phyloP scores from a whole-genome alignment of 2,329 filamentous ascomycete genomes.

The Neospermospora avenae region DNA sequence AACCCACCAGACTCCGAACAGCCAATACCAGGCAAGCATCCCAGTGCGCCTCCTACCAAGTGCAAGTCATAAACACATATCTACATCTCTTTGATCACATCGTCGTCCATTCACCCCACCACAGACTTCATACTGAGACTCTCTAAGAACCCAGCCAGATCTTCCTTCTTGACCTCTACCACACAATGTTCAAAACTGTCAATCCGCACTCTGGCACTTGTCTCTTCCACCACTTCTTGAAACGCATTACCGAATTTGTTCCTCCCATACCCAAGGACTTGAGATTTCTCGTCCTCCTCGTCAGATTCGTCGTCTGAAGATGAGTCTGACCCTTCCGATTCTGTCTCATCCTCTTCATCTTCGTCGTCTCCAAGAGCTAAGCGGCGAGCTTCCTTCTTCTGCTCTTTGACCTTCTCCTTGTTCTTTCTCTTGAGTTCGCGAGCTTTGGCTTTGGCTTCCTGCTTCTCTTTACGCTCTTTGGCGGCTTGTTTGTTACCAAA shows the following conservation, averaged over 20 bases:
- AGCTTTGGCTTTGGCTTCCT: slow-evolving; percentile 59
- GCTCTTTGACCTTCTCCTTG: slow-evolving; percentile 57
- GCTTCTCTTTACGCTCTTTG: slow-evolving; percentile 60
- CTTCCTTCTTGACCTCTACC: slow-evolving; percentile 96
- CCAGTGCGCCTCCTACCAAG: background rate
- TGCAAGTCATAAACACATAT: slow-evolving; percentile 25
- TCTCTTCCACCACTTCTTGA: slow-evolving; percentile 90
- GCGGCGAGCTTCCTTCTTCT: slow-evolving; percentile 57
- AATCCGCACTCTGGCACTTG: slow-evolving; percentile 82
- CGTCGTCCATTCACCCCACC: slow-evolving; percentile 47
- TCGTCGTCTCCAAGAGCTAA: slow-evolving; percentile 46
- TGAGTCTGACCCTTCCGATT: slow-evolving; percentile 49
- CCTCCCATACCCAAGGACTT: slow-evolving; percentile 65
- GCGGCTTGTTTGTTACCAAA: slow-evolving; percentile 65
- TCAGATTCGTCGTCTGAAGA: slow-evolving; percentile 45
- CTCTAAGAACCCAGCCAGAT: slow-evolving; percentile 86
- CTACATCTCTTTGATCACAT: slow-evolving; percentile 14
- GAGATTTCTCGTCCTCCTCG: slow-evolving; percentile 51
- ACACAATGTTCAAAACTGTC: slow-evolving; percentile 98
- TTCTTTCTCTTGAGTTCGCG: slow-evolving; percentile 56
- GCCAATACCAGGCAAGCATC: background rate
- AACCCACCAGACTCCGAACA: background rate
- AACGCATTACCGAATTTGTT: slow-evolving; percentile 96
- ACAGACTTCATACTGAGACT: slow-evolving; percentile 88
- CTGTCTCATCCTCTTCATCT: slow-evolving; percentile 50